phyloP scores from a whole-genome alignment of 805 yeast species.

The Isabelozyma pseudorhagii region DNA sequence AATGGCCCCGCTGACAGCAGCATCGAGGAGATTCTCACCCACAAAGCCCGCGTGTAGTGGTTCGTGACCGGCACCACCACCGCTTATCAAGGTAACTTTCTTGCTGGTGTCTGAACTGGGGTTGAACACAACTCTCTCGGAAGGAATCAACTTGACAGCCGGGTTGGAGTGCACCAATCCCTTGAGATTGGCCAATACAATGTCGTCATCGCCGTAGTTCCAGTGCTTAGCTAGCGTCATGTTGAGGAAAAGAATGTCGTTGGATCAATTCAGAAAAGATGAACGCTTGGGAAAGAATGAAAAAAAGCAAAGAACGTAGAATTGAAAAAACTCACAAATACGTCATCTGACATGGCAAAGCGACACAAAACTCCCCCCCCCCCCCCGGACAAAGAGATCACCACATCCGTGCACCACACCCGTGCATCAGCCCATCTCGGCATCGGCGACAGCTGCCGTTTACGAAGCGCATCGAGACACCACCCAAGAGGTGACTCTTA shows the following conservation, averaged over 20 bases:
- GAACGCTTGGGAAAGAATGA: not conserved
- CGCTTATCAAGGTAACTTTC: conserved; percentile 74
- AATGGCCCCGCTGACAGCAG: conserved; percentile 87
- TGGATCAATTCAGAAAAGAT: not conserved
- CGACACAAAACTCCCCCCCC: too few relatives aligned
- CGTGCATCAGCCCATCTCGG: not conserved
- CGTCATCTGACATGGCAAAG: not conserved
- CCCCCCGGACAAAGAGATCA: not conserved
- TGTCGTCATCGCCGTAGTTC: conserved; percentile 44
- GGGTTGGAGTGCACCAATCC: conserved; percentile 59
- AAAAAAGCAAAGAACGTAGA: conserved; percentile 3
- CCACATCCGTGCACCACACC: not conserved
- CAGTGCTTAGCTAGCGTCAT: conserved; percentile 45
- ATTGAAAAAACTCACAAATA: too few relatives aligned
- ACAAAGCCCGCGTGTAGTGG: conserved; percentile 92
- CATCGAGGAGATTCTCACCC: conserved; percentile 78
- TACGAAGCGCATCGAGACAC: not conserved
- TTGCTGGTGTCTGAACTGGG: conserved; percentile 33
- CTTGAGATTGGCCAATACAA: conserved; percentile 46
- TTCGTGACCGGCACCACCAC: conserved; percentile 97
- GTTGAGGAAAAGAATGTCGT: not conserved
- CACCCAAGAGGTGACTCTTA: not conserved
- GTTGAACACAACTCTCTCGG: conserved; percentile 54
- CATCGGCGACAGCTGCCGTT: not conserved
- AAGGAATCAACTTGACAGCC: conserved; percentile 47